A percentile compares a stretch with the other conserved stretches of the same genome.
Evolutionary conservation across 148 eudicot species (phyloP).

Genomic region (Fagopyrum homotropicum): DNA sequence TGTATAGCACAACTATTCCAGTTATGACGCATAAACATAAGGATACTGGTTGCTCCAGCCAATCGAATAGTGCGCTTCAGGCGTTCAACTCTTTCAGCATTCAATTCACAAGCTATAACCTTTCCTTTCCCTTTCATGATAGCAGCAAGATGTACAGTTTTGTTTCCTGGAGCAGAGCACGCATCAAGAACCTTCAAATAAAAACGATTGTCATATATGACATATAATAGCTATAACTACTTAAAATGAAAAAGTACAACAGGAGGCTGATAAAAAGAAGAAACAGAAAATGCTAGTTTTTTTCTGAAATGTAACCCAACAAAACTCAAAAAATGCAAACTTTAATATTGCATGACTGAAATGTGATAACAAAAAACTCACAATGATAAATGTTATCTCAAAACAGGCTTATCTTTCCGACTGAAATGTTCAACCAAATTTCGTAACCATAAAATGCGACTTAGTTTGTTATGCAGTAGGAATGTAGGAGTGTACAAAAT

Average conservation of each 20-base stretch:
- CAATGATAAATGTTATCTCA: not conserved
- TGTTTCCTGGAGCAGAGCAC: slow-evolving; percentile 98
- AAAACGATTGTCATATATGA: slow-evolving; percentile 7
- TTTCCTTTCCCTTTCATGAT: slow-evolving; percentile 83
- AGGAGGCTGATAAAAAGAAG: slow-evolving; percentile 2
- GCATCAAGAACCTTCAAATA: slow-evolving; percentile 94
- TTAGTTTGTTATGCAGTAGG: not conserved
- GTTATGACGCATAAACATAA: slow-evolving; percentile 19
- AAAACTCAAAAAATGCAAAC: not conserved
- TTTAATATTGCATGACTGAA: not conserved
- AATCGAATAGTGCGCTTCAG: slow-evolving; percentile 47
- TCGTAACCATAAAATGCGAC: not conserved
- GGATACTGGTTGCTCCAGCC: slow-evolving; percentile 98
- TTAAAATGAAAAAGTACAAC: not conserved
- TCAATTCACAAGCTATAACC: slow-evolving; percentile 82
- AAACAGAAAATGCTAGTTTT: not conserved
- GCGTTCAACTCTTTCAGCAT: slow-evolving; percentile 63
- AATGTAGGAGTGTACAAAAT: no score
- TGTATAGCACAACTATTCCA: not conserved
- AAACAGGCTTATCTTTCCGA: not conserved
- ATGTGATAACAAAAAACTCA: not conserved
- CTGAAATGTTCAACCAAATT: not conserved
- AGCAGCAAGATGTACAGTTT: slow-evolving; percentile 89
- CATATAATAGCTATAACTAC: not conserved
- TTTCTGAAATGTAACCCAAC: no score